Conservation (phyloP, 75 land plant species). For the Pinus taeda region DNA sequence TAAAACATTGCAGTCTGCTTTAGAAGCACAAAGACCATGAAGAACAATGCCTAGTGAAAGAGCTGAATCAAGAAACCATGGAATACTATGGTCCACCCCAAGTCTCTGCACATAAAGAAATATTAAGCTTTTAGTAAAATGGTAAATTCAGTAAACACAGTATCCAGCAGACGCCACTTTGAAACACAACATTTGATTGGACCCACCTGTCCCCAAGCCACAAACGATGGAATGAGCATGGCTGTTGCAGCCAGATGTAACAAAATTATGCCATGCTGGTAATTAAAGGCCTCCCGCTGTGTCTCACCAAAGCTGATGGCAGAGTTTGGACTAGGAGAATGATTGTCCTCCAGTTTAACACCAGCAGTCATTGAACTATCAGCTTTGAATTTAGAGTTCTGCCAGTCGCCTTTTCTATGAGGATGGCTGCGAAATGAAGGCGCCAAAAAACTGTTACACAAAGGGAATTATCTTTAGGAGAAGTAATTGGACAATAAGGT, state of each 20-base stretch:
- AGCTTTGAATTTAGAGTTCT: slow-evolving; percentile 12
- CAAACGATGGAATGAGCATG: slow-evolving; percentile 91
- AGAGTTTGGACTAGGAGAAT: slow-evolving; percentile 35
- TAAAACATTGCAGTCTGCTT: slow-evolving; percentile 31
- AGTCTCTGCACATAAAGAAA: slow-evolving; percentile 63
- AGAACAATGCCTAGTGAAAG: slow-evolving; percentile 79
- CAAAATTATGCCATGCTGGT: slow-evolving; percentile 69
- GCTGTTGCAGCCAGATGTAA: slow-evolving; percentile 71
- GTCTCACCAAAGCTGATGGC: slow-evolving; percentile 58
- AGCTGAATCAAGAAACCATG: slow-evolving; percentile 71
- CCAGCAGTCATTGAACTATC: slow-evolving; percentile 13
- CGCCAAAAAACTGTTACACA: slow-evolving; percentile 70
- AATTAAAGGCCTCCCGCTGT: slow-evolving; percentile 73
- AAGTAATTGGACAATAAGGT: background rate
- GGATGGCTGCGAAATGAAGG: slow-evolving; percentile 66
- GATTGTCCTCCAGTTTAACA: slow-evolving; percentile 19
- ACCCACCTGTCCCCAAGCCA: slow-evolving; percentile 88
- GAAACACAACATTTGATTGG: background rate
- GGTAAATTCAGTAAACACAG: slow-evolving; percentile 1
- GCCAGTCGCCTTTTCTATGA: slow-evolving; percentile 24
- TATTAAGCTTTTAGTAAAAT: background rate
- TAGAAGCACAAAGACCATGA: slow-evolving; percentile 65
- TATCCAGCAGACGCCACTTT: background rate
- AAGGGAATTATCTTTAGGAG: background rate
- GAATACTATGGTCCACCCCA: slow-evolving; percentile 60